Evolutionary conservation across 108 stramenopile genomes (phyloP).

Genomic region (Cyclotella cryptica): DNA sequence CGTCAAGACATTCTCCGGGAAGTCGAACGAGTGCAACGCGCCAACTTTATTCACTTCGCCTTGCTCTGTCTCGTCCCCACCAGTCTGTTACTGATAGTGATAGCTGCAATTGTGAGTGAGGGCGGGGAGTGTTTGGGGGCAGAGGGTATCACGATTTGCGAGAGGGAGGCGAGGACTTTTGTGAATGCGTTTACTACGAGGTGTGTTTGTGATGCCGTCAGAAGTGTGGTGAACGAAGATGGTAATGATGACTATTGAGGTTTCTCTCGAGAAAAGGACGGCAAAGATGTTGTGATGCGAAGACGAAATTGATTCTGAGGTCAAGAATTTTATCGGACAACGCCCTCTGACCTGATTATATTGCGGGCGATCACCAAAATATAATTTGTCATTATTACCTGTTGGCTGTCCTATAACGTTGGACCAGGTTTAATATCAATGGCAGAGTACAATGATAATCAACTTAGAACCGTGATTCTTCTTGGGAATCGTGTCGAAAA

Average conservation of each 20-base stretch:
- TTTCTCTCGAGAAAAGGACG: no score
- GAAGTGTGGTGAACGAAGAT: slow-evolving; percentile 15
- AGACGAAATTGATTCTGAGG: no score
- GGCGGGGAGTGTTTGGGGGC: slow-evolving; percentile 62
- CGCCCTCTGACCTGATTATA: no score
- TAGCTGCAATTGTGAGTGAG: slow-evolving; percentile 76
- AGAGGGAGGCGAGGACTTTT: slow-evolving; percentile 72
- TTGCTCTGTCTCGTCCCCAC: slow-evolving; percentile 85
- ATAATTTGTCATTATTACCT: no score
- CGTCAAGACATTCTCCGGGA: slow-evolving; percentile 42
- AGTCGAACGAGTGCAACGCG: slow-evolving; percentile 74
- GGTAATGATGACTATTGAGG: background rate
- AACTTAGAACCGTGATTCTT: no score
- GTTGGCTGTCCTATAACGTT: no score
- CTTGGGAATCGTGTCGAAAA: no score
- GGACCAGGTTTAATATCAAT: no score
- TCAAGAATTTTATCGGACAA: no score
- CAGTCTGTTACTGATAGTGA: slow-evolving; percentile 73
- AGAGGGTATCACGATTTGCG: slow-evolving; percentile 59
- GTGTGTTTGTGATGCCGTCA: slow-evolving; percentile 85
- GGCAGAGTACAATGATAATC: no score
- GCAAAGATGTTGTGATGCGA: no score
- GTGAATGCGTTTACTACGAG: slow-evolving; percentile 90
- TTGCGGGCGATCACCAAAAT: no score
- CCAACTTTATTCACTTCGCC: slow-evolving; percentile 81